Base-by-base conservation (phyloP, 371 early-diverging fungal genomes). In the Smittium culicis region DNA sequence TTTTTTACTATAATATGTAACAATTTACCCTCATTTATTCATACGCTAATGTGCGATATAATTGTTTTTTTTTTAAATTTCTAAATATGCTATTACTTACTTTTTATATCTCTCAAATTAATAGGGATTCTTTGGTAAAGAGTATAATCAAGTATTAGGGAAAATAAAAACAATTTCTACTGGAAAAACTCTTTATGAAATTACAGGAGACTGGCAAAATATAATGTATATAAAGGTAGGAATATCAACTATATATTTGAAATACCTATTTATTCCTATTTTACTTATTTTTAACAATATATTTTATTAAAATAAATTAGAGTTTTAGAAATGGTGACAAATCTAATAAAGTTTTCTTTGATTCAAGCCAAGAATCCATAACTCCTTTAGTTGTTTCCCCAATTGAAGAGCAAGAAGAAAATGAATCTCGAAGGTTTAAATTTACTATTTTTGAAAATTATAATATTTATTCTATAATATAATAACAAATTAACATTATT, bases 161-260 rank as follows among this genome's bases (percentile, higher is more conserved):
- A 89, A 89, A 71, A 89, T 96, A 71, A 89, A 87, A 66, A 78
- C 83, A 45, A 86, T 80, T 29, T 83, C 88, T 30, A 86, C 90
- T 11, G 85, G 84, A 35, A 58, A 66, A 34, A 76, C 81, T 0
- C 72, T 96, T 27, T 88, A 85, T 67, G 89, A 89, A 17, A 81
- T 96, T 61, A 75, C 80, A 16, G 96, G 96, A 29, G 90, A 89
- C 68, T 96, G 96, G 96, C 82, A 90, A 17, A 86, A 86, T 11
- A 81, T 80, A 54, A 79, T 90, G 29, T 83, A 81, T 62, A 86
- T 91, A 58, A 70, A 57, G 35, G 17, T 54, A 63, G 28, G 2
- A 29, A 65, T 67, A 64, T 33, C n/a, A 35, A 31, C 54, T 35
- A 45, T 45, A 45, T n/a, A n/a, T n/a, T n/a, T n/a, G n/a, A n/a